Evolutionary conservation across 805 yeast species (phyloP).

Genomic region (Saccharomycopsis selenospora): DNA sequence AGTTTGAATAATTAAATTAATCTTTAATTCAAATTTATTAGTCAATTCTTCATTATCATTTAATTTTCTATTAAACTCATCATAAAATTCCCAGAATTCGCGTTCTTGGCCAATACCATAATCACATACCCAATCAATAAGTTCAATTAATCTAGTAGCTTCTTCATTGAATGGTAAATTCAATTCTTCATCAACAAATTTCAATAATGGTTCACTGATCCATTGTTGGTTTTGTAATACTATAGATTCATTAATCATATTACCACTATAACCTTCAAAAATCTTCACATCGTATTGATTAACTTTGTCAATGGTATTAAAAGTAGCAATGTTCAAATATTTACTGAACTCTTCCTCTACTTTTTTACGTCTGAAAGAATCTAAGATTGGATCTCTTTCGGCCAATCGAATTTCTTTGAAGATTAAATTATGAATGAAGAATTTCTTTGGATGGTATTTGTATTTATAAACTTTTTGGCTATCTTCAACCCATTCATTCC

Average conservation of each 20-base stretch:
- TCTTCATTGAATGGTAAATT: constrained; percentile 30
- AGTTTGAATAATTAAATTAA: constrained; percentile 60
- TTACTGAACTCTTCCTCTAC: constrained; percentile 45
- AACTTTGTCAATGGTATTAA: constrained; percentile 29
- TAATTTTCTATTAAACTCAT: constrained; percentile 27
- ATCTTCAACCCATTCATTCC: constrained; percentile 87
- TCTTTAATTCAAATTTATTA: constrained; percentile 38
- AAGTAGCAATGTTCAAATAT: constrained; percentile 40
- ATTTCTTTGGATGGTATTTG: constrained; percentile 62
- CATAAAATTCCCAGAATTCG: constrained; percentile 29
- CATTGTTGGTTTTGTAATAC: constrained; percentile 19
- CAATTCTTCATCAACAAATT: constrained; percentile 19
- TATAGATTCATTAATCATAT: constrained; percentile 24
- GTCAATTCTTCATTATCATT: constrained; percentile 25
- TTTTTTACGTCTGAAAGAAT: constrained; percentile 39
- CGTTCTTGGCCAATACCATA: constrained; percentile 24
- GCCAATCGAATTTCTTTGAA: constrained; percentile 78
- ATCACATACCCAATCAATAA: constrained; percentile 29
- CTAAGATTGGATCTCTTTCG: constrained; percentile 62
- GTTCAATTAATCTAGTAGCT: constrained; percentile 34
- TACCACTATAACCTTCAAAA: constrained; percentile 25
- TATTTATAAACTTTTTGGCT: constrained; percentile 38
- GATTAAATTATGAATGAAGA: constrained; percentile 70
- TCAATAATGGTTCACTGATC: constrained; percentile 28
- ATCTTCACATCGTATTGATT: constrained; percentile 31